Percentiles rank a stretch among this genome's conserved stretches.
Conservation (phyloP, 768 basidiomycete species). For the Auriscalpium orientale region DNA sequence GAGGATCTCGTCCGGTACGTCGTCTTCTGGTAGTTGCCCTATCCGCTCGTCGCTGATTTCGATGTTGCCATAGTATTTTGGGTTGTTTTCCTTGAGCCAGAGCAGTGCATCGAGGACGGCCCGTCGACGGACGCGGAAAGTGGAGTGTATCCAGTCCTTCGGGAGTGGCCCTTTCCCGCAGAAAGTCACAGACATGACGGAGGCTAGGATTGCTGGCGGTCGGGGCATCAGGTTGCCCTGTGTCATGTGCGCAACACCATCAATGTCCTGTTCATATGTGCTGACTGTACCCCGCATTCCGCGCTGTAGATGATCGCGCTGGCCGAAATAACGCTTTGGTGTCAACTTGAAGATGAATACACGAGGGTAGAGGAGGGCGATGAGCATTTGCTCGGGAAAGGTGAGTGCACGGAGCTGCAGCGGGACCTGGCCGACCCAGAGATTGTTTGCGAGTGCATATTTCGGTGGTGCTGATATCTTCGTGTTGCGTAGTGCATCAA, state of each 20-base stretch:
- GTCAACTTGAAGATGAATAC: constrained; percentile 30
- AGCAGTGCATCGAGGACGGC: constrained; percentile 23
- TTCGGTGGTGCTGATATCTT: neutral
- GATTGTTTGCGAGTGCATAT: constrained; percentile 24
- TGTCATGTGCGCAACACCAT: too few relatives aligned
- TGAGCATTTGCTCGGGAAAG: constrained; percentile 30
- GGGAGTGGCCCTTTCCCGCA: constrained; percentile 23
- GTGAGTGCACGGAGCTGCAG: constrained; percentile 23
- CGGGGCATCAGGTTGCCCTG: too few relatives aligned
- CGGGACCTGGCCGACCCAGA: constrained; percentile 33
- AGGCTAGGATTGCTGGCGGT: constrained; percentile 22
- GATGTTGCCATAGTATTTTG: constrained; percentile 23
- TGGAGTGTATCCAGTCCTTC: constrained; percentile 20
- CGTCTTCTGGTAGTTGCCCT: constrained; percentile 23
- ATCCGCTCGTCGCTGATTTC: constrained; percentile 17
- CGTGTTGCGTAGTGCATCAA: neutral
- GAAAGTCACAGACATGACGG: constrained; percentile 29
- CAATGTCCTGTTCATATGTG: too few relatives aligned
- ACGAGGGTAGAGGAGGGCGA: constrained; percentile 24
- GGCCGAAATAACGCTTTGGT: constrained; percentile 16
- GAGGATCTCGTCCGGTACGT: constrained; percentile 25
- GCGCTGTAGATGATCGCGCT: too few relatives aligned
- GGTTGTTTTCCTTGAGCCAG: constrained; percentile 32
- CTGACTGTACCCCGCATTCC: too few relatives aligned
- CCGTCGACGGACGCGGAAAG: constrained; percentile 26